phyloP scores from a whole-genome alignment of 495 filamentous ascomycete genomes.

The Penicillium arizonense region DNA sequence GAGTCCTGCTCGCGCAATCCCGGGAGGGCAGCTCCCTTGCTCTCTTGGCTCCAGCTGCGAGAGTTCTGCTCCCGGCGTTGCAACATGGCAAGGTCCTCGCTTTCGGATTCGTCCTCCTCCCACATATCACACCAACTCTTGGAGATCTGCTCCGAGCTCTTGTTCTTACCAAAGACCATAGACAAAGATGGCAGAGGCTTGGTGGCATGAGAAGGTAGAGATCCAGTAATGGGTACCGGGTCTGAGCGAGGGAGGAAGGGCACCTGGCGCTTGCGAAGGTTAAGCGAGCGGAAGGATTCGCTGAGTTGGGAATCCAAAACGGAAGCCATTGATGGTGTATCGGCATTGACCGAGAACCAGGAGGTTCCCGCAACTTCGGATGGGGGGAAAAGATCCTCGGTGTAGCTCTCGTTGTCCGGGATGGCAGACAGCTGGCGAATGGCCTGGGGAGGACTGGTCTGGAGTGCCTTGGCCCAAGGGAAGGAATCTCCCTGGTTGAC shows the following conservation, averaged over 20 bases:
- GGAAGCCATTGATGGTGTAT: slow-evolving; percentile 77
- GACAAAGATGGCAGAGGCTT: slow-evolving; percentile 67
- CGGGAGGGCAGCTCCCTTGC: slow-evolving; percentile 39
- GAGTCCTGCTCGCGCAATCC: slow-evolving; percentile 45
- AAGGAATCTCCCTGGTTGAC: slow-evolving; percentile 78
- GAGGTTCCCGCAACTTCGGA: slow-evolving; percentile 69
- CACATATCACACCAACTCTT: slow-evolving; percentile 98
- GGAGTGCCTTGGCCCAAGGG: slow-evolving; percentile 92
- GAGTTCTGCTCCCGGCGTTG: slow-evolving; percentile 71
- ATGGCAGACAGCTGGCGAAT: slow-evolving; percentile 86
- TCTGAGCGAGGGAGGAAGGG: slow-evolving; percentile 45
- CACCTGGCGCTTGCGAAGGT: slow-evolving; percentile 40
- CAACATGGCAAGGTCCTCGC: slow-evolving; percentile 53
- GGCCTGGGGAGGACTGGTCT: slow-evolving; percentile 69
- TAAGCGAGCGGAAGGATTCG: slow-evolving; percentile 63
- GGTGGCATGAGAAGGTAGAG: slow-evolving; percentile 69
- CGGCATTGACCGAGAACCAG: slow-evolving; percentile 68
- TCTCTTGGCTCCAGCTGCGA: slow-evolving; percentile 79
- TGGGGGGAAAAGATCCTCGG: slow-evolving; percentile 85
- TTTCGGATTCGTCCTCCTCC: slow-evolving; percentile 82
- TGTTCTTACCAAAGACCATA: slow-evolving; percentile 71
- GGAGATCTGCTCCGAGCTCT: slow-evolving; percentile 63
- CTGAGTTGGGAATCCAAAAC: slow-evolving; percentile 73
- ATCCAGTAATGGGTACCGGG: slow-evolving; percentile 66
- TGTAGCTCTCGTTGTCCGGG: slow-evolving; percentile 71